These are phyloP conservation scores for Penicilliopsis zonata DNA, from an alignment of 495 filamentous ascomycete genomes.

Conservation along the genomic window DNA sequence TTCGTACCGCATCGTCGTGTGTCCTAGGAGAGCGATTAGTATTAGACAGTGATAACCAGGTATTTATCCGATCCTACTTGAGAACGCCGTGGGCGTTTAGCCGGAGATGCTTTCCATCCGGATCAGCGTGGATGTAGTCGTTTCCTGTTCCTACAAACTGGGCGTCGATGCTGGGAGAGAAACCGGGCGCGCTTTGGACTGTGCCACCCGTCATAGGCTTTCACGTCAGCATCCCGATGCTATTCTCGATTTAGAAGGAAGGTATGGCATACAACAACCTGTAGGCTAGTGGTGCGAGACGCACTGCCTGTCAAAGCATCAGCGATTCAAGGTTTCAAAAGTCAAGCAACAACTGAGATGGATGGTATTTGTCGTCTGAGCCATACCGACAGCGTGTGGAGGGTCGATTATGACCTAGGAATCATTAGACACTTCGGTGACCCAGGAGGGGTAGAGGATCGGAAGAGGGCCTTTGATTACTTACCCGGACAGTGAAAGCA, in stretches of 20 bases:
- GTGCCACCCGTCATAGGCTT: slow-evolving; percentile 34
- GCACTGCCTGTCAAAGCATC: slow-evolving; percentile 13
- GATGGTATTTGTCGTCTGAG: no score
- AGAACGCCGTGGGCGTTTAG: slow-evolving; percentile 38
- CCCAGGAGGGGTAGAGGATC: background rate
- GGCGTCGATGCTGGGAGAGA: slow-evolving; percentile 32
- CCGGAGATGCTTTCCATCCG: slow-evolving; percentile 32
- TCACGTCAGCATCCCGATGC: background rate
- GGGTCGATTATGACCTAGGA: slow-evolving; percentile 12
- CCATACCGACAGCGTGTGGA: slow-evolving; percentile 11
- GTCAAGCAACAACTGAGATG: no score
- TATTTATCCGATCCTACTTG: slow-evolving; percentile 19
- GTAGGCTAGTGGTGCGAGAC: slow-evolving; percentile 9
- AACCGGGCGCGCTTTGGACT: slow-evolving; percentile 27
- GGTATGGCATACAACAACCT: slow-evolving; percentile 12
- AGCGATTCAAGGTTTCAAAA: no score
- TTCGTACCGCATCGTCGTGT: slow-evolving; percentile 16
- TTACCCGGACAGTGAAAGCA: slow-evolving; percentile 27
- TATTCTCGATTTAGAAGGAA: slow-evolving; percentile 1
- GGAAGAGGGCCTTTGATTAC: slow-evolving; percentile 2
- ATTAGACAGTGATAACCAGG: background rate
- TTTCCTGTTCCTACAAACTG: slow-evolving; percentile 33
- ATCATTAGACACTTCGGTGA: background rate
- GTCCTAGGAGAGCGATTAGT: slow-evolving; percentile 7
- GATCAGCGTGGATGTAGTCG: slow-evolving; percentile 40